Percentiles rank a stretch among this genome's conserved stretches.
Conservation (phyloP, 306 rosid genomes). For the Cercis canadensis region DNA sequence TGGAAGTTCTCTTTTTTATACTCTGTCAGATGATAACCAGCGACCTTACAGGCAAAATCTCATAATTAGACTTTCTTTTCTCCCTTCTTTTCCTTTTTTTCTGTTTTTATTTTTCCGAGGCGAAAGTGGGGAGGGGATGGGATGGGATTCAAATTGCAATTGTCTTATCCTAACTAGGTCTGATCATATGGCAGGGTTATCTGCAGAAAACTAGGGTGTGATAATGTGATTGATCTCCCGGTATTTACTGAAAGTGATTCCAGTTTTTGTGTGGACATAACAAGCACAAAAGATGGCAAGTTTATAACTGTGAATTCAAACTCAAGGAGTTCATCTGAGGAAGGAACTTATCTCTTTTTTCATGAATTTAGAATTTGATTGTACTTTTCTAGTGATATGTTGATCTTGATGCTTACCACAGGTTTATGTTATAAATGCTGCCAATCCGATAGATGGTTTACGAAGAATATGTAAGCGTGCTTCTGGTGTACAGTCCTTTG, state of each 20-base stretch:
- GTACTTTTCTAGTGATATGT: constrained; percentile 39
- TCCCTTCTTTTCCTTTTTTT: constrained; percentile 4
- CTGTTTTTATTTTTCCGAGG: background rate
- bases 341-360: constrained; percentile 66
- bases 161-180: constrained; percentile 27
- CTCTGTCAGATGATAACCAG: constrained; percentile 80
- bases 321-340: constrained; percentile 99
- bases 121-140: background rate
- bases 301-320: constrained; percentile 96
- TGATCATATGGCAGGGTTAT: constrained; percentile 66
- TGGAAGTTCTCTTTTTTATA: constrained; percentile 69
- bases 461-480: constrained; percentile 70
- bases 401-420: constrained; percentile 52
- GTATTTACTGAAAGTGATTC: constrained; percentile 80
- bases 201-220: constrained; percentile 63
- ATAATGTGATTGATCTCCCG: constrained; percentile 45
- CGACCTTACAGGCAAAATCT: constrained; percentile 83
- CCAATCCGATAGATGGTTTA: constrained; percentile 66
- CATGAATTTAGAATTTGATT: constrained; percentile 15
- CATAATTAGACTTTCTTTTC: constrained; percentile 1
- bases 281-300: constrained; percentile 97
- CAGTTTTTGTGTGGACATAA: constrained; percentile 87
- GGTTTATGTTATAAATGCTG: constrained; percentile 81
- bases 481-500: constrained; percentile 75
- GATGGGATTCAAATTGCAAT: constrained; percentile 11